Evolutionary conservation across 2,329 filamentous ascomycete genomes (phyloP), one percentile per base, ranked within the genome.

Genomic region (Tympanopsis confertula): DNA sequence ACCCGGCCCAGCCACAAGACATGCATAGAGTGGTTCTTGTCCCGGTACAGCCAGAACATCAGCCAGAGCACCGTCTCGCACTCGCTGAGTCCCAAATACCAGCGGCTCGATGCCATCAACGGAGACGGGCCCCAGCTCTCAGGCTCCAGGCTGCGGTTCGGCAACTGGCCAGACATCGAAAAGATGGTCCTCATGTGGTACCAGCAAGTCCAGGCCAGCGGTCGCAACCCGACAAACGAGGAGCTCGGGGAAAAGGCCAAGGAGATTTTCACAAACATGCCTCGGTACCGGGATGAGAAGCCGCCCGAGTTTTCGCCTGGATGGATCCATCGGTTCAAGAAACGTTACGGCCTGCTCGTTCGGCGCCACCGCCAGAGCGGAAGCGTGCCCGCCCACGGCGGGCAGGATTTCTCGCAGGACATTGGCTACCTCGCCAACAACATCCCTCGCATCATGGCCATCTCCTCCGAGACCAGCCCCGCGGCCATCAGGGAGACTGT

Each of bases 291-390:
- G 50, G 72, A 72, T 44, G 71, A 77, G 50, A 55, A 56, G n/a
- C 59, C 72, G 2, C 73, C 73, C 35, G 73, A 78, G 52, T 78
- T 78, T 51, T 76, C 71, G 0, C 73, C 73, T 0, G 73, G 73
- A 29, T 78, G 73, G 73, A 77, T 78, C 41, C 73, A 78, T 46
- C 65, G 73, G 24, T 78, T 78, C 57, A 78, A 78, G 56, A 77
- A 76, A 51, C 65, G 73, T 10, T 78, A 78, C 41, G 71, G 72
- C 0, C 59, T 78, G 13, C 58, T 78, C 14, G 66, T 76, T 35
- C 54, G 71, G 24, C 68, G 72, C 37, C 71, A 75, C 46, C 66
- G 71, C 15, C 65, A 71, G 1, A 66, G 68, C 44, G 64, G 64
- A 15, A 65, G 65, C 36, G 61, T 59, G 1, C 59, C 59, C 14